These are phyloP conservation scores for Serendipita sp. DNA, from an alignment of 768 basidiomycete genomes.

Conservation along the genomic window DNA sequence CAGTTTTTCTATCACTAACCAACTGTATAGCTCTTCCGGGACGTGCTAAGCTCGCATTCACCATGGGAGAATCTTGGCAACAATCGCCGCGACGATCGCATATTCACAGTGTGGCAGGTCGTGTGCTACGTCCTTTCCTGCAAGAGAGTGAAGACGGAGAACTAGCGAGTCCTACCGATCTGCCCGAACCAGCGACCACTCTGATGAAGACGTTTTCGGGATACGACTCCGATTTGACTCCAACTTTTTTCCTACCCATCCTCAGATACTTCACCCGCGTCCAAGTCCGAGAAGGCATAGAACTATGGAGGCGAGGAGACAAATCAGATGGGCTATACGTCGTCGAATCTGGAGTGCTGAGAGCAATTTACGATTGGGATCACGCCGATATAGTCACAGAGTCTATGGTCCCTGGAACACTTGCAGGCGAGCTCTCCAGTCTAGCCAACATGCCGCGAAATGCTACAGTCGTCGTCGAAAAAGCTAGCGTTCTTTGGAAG, in stretches of 20 bases:
- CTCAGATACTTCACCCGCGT: slow-evolving; percentile 54
- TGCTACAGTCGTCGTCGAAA: slow-evolving; percentile 71
- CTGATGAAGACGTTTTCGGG: slow-evolving; percentile 68
- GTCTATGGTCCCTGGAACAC: slow-evolving; percentile 84
- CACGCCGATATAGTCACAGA: slow-evolving; percentile 57
- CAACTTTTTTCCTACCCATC: slow-evolving; percentile 42
- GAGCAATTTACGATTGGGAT: slow-evolving; percentile 64
- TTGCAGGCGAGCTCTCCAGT: slow-evolving; percentile 82
- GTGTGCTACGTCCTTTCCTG: slow-evolving; percentile 31
- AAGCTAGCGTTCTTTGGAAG: slow-evolving; percentile 66
- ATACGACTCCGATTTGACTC: slow-evolving; percentile 29
- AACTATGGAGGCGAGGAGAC: slow-evolving; percentile 69
- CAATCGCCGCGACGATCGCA: slow-evolving; percentile 55
- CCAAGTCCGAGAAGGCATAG: slow-evolving; percentile 35
- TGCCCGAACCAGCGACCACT: slow-evolving; percentile 52
- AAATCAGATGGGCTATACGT: slow-evolving; percentile 71
- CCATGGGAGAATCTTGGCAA: slow-evolving; percentile 31
- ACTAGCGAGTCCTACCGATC: slow-evolving; percentile 16
- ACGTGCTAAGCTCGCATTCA: slow-evolving; percentile 33
- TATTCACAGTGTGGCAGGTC: slow-evolving; percentile 52
- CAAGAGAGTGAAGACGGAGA: background rate
- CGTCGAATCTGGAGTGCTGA: slow-evolving; percentile 71
- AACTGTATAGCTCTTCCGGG: slow-evolving; percentile 35
- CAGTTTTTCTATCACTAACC: slow-evolving; percentile 3
- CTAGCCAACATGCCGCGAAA: slow-evolving; percentile 67